A percentile compares a stretch with the other conserved stretches of the same genome.
phyloP scores from a whole-genome alignment of 768 basidiomycete species.

The Mycena leptocephala region DNA sequence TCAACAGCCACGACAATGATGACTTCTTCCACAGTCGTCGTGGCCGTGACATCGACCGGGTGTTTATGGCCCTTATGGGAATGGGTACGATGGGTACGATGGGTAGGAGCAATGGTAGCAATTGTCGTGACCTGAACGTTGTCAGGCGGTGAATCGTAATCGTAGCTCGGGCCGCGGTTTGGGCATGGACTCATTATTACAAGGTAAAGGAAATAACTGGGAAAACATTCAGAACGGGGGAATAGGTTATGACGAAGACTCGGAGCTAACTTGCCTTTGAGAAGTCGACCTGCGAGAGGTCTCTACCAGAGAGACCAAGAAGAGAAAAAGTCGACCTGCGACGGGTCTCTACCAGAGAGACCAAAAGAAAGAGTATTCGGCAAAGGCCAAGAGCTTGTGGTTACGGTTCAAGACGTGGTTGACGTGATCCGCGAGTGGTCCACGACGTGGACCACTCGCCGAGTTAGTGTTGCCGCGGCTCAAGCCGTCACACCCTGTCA shows the following conservation, averaged over 20 bases:
- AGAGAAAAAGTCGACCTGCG: too few relatives aligned
- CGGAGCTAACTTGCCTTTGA: neutral
- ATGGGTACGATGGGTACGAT: neutral
- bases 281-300: slow-evolving; percentile 28
- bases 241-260: too few relatives aligned
- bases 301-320: slow-evolving; percentile 32
- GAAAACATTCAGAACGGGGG: neutral
- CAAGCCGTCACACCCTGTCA: too few relatives aligned
- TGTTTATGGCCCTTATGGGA: neutral
- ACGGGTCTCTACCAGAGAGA: too few relatives aligned
- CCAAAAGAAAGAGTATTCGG: neutral
- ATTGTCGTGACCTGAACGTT: slow-evolving; percentile 5
- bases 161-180: neutral
- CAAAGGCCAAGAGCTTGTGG: neutral
- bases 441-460: neutral
- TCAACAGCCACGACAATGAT: neutral
- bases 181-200: slow-evolving; percentile 12
- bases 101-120: neutral
- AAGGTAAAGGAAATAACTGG: neutral
- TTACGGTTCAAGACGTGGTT: neutral
- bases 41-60: neutral
- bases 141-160: neutral
- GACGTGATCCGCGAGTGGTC: neutral
- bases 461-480: too few relatives aligned
- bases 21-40: slow-evolving; percentile 2